Percentiles rank a stretch among this genome's conserved stretches.
phyloP scores from a whole-genome alignment of 148 eudicot species.

The Suaeda aralocaspica region DNA sequence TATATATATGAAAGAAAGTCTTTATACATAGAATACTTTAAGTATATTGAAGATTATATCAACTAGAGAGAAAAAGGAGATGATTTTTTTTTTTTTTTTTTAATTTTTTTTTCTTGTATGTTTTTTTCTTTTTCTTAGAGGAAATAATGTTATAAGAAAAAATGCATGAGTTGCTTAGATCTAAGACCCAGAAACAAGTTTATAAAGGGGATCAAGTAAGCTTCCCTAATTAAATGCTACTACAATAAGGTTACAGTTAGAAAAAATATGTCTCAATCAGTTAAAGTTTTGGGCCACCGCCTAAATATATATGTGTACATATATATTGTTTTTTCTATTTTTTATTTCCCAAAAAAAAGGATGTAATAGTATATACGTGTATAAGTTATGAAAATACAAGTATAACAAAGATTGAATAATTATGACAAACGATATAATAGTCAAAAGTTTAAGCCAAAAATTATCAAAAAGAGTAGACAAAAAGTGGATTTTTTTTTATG shows the following conservation, averaged over 20 bases:
- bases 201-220: conserved; percentile 25
- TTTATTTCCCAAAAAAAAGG: not conserved
- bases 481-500: not conserved
- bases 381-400: not conserved
- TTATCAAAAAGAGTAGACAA: not conserved
- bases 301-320: too few relatives aligned
- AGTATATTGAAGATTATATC: not conserved
- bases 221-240: conserved; percentile 22
- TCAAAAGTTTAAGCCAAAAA: too few relatives aligned
- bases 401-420: not conserved
- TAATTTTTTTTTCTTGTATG: not conserved
- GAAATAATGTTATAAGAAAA: not conserved
- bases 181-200: conserved; percentile 11
- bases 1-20: not conserved
- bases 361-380: too few relatives aligned
- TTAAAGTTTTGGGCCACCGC: conserved; percentile 9
- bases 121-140: not conserved
- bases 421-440: too few relatives aligned
- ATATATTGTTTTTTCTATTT: not conserved
- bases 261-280: conserved; percentile 27
- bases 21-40: not conserved
- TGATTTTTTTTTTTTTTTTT: not conserved
- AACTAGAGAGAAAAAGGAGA: not conserved
- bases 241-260: conserved; percentile 25
- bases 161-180: conserved; percentile 6